Conservation (phyloP, 1,284 basidiomycete species). For the Mrakiaceae sp. region DNA sequence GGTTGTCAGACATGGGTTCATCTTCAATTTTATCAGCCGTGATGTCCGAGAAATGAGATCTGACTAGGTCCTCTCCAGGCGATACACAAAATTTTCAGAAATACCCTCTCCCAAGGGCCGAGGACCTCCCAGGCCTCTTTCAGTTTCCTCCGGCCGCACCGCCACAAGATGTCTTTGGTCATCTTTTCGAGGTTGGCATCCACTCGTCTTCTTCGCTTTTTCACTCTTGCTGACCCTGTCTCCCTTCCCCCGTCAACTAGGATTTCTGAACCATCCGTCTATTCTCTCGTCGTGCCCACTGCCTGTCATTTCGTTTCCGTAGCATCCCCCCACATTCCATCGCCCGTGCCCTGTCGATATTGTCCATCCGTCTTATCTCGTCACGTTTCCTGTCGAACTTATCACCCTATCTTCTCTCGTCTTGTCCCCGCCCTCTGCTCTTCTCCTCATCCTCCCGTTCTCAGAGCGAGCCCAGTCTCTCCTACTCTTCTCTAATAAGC, state of each 20-base stretch:
- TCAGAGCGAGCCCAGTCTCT: too few relatives aligned
- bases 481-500: too few relatives aligned
- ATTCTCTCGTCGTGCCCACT: too few relatives aligned
- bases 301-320: too few relatives aligned
- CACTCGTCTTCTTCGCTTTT: background rate
- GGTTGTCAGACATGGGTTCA: slow-evolving; percentile 36
- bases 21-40: background rate
- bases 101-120: slow-evolving; percentile 34
- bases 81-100: slow-evolving; percentile 38
- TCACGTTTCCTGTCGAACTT: too few relatives aligned
- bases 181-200: background rate
- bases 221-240: background rate
- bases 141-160: background rate
- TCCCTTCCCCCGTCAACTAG: background rate
- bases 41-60: background rate
- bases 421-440: too few relatives aligned
- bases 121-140: slow-evolving; percentile 17
- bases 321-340: too few relatives aligned
- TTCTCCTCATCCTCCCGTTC: too few relatives aligned
- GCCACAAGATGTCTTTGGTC: slow-evolving; percentile 2
- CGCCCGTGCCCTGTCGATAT: too few relatives aligned
- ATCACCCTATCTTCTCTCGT: too few relatives aligned
- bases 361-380: too few relatives aligned
- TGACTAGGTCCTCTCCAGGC: slow-evolving; percentile 21
- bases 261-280: background rate